Evolutionary conservation across 768 basidiomycete genomes (phyloP).

Genomic region (Kwoniella mangroviensis): DNA sequence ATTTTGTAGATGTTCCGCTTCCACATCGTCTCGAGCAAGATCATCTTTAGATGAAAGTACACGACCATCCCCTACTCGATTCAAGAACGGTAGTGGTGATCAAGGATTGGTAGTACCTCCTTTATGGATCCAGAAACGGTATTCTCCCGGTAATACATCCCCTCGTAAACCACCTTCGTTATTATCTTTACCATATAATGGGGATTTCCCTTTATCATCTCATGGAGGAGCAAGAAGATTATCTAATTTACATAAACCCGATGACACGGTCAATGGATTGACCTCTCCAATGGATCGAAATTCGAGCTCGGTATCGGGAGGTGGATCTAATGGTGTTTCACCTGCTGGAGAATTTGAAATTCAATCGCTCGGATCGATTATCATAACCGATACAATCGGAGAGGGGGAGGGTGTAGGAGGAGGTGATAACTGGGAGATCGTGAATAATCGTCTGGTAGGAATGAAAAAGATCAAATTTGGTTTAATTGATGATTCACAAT

Average conservation of each 20-base stretch:
- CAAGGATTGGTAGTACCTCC: conserved; percentile 36
- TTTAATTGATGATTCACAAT: conserved; percentile 38
- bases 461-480: conserved; percentile 24
- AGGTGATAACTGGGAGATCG: conserved; percentile 3
- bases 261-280: conserved; percentile 9
- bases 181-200: conserved; percentile 40
- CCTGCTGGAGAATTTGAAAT: conserved; percentile 24
- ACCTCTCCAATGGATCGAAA: conserved; percentile 13
- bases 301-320: neutral
- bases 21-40: conserved; percentile 3
- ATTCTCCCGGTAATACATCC: conserved; percentile 29
- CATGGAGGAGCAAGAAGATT: conserved; percentile 45
- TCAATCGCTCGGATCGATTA: conserved; percentile 12
- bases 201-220: conserved; percentile 49
- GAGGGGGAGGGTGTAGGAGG: neutral
- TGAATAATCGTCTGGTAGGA: conserved; percentile 24
- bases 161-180: conserved; percentile 41
- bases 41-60: conserved; percentile 29
- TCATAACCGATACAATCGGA: neutral
- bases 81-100: neutral
- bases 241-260: conserved; percentile 37
- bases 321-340: neutral
- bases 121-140: conserved; percentile 11
- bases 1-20: conserved; percentile 32
- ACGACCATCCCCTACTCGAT: neutral